Evolutionary conservation across 345 rosid genomes (phyloP).

Genomic region (Eucalyptus erythrocorys): DNA sequence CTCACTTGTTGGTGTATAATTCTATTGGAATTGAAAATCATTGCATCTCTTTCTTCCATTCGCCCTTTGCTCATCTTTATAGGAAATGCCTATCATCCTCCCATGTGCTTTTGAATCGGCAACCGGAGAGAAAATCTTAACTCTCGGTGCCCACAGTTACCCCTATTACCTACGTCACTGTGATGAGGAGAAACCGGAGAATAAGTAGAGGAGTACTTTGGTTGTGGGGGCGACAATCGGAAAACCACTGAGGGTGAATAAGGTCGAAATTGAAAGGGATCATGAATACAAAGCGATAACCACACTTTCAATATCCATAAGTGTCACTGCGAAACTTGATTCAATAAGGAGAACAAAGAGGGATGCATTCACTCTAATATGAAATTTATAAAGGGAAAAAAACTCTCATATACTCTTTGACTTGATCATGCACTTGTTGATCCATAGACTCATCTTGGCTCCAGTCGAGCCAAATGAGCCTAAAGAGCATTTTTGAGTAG

Average conservation of each 20-base stretch:
- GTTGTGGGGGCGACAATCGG: background rate
- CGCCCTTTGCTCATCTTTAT: background rate
- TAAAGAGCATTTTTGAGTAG: background rate
- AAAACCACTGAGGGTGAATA: background rate
- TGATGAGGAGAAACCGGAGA: background rate
- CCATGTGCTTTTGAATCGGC: too few relatives aligned
- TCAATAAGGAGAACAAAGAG: background rate
- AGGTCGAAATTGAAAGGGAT: background rate
- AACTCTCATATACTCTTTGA: background rate
- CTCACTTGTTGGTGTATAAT: background rate
- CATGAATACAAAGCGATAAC: background rate
- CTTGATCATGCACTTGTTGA: background rate
- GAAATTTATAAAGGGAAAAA: too few relatives aligned
- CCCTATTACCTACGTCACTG: background rate
- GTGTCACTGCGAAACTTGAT: background rate
- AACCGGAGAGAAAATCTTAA: too few relatives aligned
- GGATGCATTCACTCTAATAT: background rate
- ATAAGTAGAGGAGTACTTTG: too few relatives aligned
- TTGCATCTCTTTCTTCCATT: too few relatives aligned
- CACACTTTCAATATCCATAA: background rate
- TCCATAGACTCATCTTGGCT: background rate
- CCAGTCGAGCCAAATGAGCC: background rate
- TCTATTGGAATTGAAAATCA: background rate
- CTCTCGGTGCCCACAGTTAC: background rate
- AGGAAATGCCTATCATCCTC: background rate